These are phyloP conservation scores for Thalassiosira hispida DNA, from an alignment of 352 stramenopile species.

Conservation along the genomic window DNA sequence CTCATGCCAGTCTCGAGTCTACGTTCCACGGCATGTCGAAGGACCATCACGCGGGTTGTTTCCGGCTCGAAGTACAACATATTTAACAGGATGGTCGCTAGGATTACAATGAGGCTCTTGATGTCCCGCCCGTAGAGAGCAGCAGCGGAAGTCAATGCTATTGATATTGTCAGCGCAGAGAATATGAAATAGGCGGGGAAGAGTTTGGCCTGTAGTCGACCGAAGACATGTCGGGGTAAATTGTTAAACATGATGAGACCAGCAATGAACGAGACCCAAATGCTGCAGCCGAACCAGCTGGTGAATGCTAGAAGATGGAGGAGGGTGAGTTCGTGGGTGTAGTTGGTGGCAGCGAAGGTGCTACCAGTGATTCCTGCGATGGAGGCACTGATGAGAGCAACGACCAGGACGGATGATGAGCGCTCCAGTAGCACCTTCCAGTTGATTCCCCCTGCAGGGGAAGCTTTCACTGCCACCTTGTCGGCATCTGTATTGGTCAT, in stretches of 20 bases:
- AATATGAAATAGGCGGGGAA: constrained; percentile 82
- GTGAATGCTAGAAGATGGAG: constrained; percentile 73
- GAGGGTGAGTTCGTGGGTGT: not conserved
- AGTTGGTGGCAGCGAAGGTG: not conserved
- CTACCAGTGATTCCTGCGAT: not conserved
- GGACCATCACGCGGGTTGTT: constrained; percentile 68
- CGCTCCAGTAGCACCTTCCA: not conserved
- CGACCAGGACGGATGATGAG: not conserved
- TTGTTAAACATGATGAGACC: constrained; percentile 86
- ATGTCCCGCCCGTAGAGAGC: not conserved
- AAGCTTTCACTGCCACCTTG: too few relatives aligned
- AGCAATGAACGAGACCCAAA: constrained; percentile 71
- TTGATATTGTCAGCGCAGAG: not conserved
- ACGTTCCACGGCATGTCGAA: constrained; percentile 78
- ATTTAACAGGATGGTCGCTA: constrained; percentile 60
- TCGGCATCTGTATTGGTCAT: too few relatives aligned
- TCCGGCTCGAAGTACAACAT: constrained; percentile 72
- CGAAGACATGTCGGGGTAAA: constrained; percentile 80
- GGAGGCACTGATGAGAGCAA: not conserved
- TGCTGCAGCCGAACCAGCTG: constrained; percentile 71
- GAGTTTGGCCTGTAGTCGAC: constrained; percentile 76
- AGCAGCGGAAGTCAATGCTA: not conserved
- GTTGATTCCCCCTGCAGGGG: too few relatives aligned
- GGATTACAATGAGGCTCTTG: constrained; percentile 43
- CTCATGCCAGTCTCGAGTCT: constrained; percentile 24